Evolutionary conservation across 1,139 yeast genomes (phyloP).

Genomic region (Sugiyamaella grinbergsii): DNA sequence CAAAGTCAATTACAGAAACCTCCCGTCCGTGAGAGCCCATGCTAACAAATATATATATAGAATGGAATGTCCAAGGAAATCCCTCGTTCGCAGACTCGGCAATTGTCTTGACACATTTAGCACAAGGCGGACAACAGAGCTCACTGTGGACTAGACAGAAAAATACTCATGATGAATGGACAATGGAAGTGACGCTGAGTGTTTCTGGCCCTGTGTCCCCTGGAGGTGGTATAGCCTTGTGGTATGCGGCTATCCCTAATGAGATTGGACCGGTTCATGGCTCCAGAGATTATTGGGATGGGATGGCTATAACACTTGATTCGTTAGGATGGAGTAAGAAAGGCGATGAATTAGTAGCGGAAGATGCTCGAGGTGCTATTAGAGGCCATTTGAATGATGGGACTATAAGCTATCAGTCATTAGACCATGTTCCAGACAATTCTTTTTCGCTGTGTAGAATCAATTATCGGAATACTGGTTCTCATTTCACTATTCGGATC

Average conservation of each 20-base stretch:
- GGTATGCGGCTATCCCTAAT: slow-evolving; percentile 40
- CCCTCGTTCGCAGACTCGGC: slow-evolving; percentile 13
- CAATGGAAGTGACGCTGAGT: slow-evolving; percentile 39
- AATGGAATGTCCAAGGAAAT: slow-evolving; percentile 11
- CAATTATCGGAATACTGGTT: slow-evolving; percentile 42
- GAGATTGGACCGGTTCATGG: slow-evolving; percentile 44
- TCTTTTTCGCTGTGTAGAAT: slow-evolving; percentile 44
- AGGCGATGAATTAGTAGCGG: slow-evolving; percentile 21
- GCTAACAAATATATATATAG: slow-evolving; percentile 1
- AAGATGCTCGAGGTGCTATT: slow-evolving; percentile 38
- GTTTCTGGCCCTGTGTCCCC: slow-evolving; percentile 40
- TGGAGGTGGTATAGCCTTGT: slow-evolving; percentile 44
- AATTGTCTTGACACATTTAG: slow-evolving; percentile 12
- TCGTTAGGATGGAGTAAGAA: slow-evolving; percentile 29
- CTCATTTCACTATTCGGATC: slow-evolving; percentile 37
- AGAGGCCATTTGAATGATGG: slow-evolving; percentile 48
- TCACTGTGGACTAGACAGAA: slow-evolving; percentile 40
- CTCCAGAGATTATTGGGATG: slow-evolving; percentile 45
- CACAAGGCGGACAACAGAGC: slow-evolving; percentile 7
- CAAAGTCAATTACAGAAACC: too few species aligned
- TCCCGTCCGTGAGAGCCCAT: too few species aligned
- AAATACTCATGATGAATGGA: slow-evolving; percentile 42
- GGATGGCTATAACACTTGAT: slow-evolving; percentile 45
- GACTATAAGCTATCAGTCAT: slow-evolving; percentile 28
- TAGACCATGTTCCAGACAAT: slow-evolving; percentile 29